A percentile compares a stretch with the other conserved stretches of the same genome.
Conservation (phyloP, 2,329 filamentous ascomycete genomes). For the Bipolaris cookei region DNA sequence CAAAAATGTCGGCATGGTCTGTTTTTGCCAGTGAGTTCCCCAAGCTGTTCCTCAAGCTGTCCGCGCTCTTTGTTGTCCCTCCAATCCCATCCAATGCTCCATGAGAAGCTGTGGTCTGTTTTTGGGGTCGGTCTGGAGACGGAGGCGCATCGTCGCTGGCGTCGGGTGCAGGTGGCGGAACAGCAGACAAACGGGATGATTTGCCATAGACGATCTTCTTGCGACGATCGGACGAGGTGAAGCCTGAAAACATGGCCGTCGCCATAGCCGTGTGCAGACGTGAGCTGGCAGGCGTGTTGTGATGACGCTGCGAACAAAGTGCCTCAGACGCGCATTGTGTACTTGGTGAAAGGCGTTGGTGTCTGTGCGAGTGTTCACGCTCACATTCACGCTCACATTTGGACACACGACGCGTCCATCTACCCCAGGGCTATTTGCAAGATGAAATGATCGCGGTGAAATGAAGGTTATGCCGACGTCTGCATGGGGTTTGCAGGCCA, state of each 20-base stretch:
- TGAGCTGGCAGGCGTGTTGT: conserved; percentile 16
- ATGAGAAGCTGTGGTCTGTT: conserved; percentile 19
- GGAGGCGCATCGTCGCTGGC: conserved; percentile 32
- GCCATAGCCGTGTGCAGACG: conserved; percentile 27
- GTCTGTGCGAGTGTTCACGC: conserved; percentile 1
- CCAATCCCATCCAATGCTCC: conserved; percentile 17
- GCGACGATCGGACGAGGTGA: conserved; percentile 41
- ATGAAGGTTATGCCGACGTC: conserved; percentile 7
- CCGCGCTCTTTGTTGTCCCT: conserved; percentile 9
- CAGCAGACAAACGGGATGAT: conserved; percentile 33
- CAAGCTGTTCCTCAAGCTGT: conserved; percentile 1
- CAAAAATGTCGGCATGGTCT: conserved; percentile 45
- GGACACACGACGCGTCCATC: conserved; percentile 10
- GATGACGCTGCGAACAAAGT: conserved; percentile 10
- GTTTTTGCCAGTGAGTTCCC: conserved; percentile 15
- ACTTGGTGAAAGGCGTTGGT: not conserved
- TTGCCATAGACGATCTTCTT: conserved; percentile 51
- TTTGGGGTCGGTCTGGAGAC: conserved; percentile 45
- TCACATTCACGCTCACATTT: conserved; percentile 9
- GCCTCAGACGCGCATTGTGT: conserved; percentile 32
- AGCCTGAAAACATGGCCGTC: conserved; percentile 36
- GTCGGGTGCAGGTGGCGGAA: conserved; percentile 22
- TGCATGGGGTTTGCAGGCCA: conserved; percentile 14
- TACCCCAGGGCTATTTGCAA: conserved; percentile 5
- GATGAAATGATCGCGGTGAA: conserved; percentile 16